Conservation (phyloP, 306 rosid genomes). For the Casuarina equisetifolia region DNA sequence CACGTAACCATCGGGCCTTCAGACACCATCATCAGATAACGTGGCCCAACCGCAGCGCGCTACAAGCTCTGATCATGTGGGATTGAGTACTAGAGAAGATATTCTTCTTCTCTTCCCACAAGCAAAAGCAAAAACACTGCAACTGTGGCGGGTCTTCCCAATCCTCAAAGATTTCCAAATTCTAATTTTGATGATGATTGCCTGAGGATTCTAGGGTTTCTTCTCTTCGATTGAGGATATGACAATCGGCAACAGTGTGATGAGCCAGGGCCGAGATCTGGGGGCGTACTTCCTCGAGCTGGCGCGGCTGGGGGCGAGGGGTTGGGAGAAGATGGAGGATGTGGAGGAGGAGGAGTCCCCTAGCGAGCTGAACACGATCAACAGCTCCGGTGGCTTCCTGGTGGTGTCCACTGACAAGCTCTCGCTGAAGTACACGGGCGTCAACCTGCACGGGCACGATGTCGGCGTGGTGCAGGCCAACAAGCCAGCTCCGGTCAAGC, state of each 20-base stretch:
- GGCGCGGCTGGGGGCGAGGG: slow-evolving; percentile 45
- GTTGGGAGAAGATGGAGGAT: slow-evolving; percentile 44
- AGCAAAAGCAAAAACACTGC: too few species aligned
- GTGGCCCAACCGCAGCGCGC: too few species aligned
- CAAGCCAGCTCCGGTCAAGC: slow-evolving; percentile 74
- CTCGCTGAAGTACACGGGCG: slow-evolving; percentile 69
- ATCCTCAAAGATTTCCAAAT: too few species aligned
- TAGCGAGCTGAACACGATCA: slow-evolving; percentile 80
- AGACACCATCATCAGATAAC: too few species aligned
- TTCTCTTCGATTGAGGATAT: slow-evolving; percentile 5
- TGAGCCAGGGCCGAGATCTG: slow-evolving; percentile 48
- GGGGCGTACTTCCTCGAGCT: slow-evolving; percentile 61
- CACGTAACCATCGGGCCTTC: too few species aligned
- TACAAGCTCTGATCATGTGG: too few species aligned
- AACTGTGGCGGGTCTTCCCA: background rate
- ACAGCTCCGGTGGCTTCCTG: slow-evolving; percentile 93
- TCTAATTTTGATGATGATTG: slow-evolving; percentile 13
- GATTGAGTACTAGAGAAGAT: too few species aligned
- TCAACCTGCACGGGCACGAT: slow-evolving; percentile 86
- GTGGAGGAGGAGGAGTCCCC: slow-evolving; percentile 43
- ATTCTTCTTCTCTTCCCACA: too few species aligned
- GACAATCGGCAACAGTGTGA: slow-evolving; percentile 30
- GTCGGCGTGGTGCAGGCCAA: slow-evolving; percentile 93
- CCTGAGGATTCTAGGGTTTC: slow-evolving; percentile 43
- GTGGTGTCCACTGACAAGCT: slow-evolving; percentile 81